Conservation (phyloP, 495 filamentous ascomycete species). For the Haplographium delicatum region DNA sequence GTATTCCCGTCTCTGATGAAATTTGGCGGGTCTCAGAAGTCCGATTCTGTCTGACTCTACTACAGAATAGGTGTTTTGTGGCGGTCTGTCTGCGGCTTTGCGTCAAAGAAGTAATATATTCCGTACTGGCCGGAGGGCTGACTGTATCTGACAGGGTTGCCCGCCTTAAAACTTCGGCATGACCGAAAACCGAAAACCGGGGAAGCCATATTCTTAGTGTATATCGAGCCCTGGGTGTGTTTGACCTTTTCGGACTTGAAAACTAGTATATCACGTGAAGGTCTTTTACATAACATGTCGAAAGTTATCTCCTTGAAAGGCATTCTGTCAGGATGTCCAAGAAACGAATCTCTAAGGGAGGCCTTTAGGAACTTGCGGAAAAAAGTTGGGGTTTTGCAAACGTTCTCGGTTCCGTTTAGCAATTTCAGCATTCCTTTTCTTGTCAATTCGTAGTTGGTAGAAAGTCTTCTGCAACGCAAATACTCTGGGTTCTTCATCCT, state of each 20-base stretch:
- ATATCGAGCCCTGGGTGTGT: too few species aligned
- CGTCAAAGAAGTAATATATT: neutral
- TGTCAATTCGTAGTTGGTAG: slow-evolving; percentile 77
- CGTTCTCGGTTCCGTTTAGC: slow-evolving; percentile 79
- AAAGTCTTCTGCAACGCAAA: slow-evolving; percentile 85
- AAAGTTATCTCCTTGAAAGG: neutral
- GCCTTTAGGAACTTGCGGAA: slow-evolving; percentile 74
- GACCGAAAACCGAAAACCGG: slow-evolving; percentile 1
- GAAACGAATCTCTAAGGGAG: slow-evolving; percentile 15
- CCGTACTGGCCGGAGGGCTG: slow-evolving; percentile 1
- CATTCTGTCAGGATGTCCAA: neutral
- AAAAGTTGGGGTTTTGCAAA: slow-evolving; percentile 68
- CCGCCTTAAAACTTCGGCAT: neutral
- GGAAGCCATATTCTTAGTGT: neutral
- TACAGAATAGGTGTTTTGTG: neutral
- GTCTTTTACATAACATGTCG: neutral
- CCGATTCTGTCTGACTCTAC: neutral
- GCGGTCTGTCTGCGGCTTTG: slow-evolving; percentile 1
- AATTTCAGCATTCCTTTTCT: slow-evolving; percentile 70
- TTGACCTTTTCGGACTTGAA: too few species aligned
- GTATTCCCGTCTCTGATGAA: neutral
- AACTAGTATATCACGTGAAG: too few species aligned
- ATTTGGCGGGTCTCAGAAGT: slow-evolving; percentile 6
- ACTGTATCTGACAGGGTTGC: slow-evolving; percentile 11
- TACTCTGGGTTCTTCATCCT: slow-evolving; percentile 63